Percentiles rank a stretch among this genome's conserved stretches.
Conservation (phyloP, 176 grass and related monocot species). For the Rhynchospora pubera region DNA sequence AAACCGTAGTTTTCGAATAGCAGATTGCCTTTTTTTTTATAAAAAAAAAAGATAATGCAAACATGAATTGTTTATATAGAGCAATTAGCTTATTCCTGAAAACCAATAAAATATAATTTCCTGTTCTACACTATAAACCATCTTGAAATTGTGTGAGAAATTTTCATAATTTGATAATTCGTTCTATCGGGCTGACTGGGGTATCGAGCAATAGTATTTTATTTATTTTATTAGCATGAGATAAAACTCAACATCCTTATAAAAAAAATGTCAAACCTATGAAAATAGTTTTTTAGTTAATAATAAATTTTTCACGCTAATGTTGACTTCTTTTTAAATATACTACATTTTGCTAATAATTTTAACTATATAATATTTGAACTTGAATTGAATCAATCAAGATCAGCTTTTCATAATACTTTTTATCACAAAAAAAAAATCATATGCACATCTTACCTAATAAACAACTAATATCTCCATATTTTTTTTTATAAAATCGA, state of each 20-base stretch:
- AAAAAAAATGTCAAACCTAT: too few species aligned
- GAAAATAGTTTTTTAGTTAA: background rate
- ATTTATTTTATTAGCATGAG: too few species aligned
- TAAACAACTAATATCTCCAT: background rate
- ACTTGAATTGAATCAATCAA: background rate
- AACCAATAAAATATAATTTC: background rate
- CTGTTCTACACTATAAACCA: background rate
- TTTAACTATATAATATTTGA: background rate
- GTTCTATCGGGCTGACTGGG: background rate
- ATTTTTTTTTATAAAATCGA: background rate
- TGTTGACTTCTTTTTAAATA: background rate
- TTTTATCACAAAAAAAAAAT: too few species aligned
- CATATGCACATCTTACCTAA: background rate
- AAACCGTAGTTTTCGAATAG: too few species aligned
- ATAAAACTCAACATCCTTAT: too few species aligned
- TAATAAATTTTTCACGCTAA: background rate
- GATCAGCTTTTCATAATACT: background rate
- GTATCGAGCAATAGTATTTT: background rate
- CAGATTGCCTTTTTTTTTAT: too few species aligned
- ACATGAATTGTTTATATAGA: background rate
- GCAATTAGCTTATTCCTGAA: background rate
- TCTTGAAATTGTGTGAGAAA: background rate
- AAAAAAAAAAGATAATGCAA: background rate
- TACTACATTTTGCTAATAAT: background rate
- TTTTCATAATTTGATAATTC: background rate